Conservation (phyloP, 495 filamentous ascomycete species). For the Cladorrhinum samala region DNA sequence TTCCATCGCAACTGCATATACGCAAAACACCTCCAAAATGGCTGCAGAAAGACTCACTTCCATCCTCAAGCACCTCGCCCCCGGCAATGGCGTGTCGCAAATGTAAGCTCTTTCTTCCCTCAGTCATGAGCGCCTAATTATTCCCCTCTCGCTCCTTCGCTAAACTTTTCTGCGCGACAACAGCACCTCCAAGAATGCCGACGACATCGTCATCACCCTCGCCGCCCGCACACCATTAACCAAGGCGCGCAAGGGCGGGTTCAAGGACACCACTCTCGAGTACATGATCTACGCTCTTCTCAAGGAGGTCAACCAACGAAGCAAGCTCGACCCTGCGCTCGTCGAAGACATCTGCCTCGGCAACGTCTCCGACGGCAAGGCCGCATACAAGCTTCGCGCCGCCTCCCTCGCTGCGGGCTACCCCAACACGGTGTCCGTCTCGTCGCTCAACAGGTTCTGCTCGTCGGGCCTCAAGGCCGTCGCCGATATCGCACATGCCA, state of each 20-base stretch:
- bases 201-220: constrained; percentile 91
- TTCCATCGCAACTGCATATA: background rate
- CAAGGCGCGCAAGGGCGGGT: constrained; percentile 75
- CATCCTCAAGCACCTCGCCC: constrained; percentile 81
- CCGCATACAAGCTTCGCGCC: constrained; percentile 83
- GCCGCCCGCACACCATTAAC: constrained; percentile 72
- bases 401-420: constrained; percentile 88
- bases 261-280: constrained; percentile 94
- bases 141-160: background rate
- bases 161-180: no score
- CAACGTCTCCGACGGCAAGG: constrained; percentile 83
- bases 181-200: constrained; percentile 88
- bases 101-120: constrained; percentile 56
- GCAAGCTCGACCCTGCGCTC: constrained; percentile 71
- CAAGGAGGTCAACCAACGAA: constrained; percentile 65
- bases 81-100: constrained; percentile 57
- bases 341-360: constrained; percentile 91
- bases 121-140: no score
- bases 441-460: constrained; percentile 90
- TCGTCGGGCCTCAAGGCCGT: constrained; percentile 91
- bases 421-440: constrained; percentile 79
- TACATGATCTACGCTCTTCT: constrained; percentile 73
- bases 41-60: constrained; percentile 78
- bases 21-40: constrained; percentile 48
- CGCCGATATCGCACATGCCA: constrained; percentile 90